Percentiles rank a stretch among this genome's conserved stretches.
Conservation (phyloP, 2,329 filamentous ascomycete species). For the Calonectria hongkongensis region DNA sequence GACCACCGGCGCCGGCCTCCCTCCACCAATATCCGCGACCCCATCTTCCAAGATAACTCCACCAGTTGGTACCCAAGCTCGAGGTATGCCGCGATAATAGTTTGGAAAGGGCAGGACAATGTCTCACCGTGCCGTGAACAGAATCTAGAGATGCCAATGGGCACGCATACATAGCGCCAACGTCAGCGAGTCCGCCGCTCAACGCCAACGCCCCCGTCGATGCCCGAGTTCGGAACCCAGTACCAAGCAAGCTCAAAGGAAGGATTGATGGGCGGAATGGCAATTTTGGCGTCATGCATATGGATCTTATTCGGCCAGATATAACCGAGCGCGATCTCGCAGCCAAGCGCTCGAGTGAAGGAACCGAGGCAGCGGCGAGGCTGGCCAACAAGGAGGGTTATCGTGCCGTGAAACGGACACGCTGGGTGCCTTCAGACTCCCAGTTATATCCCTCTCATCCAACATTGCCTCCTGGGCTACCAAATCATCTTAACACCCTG, state of each 20-base stretch:
- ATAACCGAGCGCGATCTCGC: slow-evolving; percentile 71
- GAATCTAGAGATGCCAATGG: slow-evolving; percentile 20
- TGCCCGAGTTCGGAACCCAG: slow-evolving; percentile 69
- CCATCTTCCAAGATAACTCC: slow-evolving; percentile 33
- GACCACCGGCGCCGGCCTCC: slow-evolving; percentile 22
- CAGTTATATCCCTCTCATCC: slow-evolving; percentile 23
- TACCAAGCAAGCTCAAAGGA: slow-evolving; percentile 78
- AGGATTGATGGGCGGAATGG: slow-evolving; percentile 74
- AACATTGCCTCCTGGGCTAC: not conserved
- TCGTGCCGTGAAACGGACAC: slow-evolving; percentile 67
- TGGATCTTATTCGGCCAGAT: slow-evolving; percentile 69
- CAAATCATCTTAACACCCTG: slow-evolving; percentile 18
- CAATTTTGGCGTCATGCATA: slow-evolving; percentile 79
- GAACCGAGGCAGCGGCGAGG: slow-evolving; percentile 74
- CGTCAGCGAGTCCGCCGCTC: slow-evolving; percentile 39
- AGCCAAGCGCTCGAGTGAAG: slow-evolving; percentile 77
- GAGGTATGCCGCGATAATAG: slow-evolving; percentile 43
- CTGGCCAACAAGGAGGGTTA: slow-evolving; percentile 73
- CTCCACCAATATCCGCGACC: slow-evolving; percentile 32
- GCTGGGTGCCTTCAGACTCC: slow-evolving; percentile 53
- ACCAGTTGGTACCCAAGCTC: slow-evolving; percentile 26
- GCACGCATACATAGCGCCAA: not conserved
- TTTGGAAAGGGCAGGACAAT: slow-evolving; percentile 12
- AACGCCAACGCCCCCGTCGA: slow-evolving; percentile 51
- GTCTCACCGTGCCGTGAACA: slow-evolving; percentile 22